phyloP scores from a whole-genome alignment of 139 green algal genomes.

The Tetraselmis chui region DNA sequence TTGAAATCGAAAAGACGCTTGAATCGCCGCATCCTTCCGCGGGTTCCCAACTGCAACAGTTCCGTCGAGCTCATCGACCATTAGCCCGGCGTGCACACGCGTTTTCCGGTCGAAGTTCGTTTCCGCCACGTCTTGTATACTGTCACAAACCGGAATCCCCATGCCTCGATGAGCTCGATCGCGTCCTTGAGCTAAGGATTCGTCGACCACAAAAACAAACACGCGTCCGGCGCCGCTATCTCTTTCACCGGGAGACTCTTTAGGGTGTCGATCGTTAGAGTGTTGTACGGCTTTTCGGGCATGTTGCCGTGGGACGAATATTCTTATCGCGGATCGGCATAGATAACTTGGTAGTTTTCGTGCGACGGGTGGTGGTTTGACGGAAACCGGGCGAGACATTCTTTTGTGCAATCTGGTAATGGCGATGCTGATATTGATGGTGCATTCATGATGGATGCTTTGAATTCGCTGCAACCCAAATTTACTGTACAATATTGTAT shows the following conservation, averaged over 20 bases:
- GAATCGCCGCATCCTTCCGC: not conserved
- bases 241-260: not conserved
- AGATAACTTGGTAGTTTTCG: not conserved
- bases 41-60: not conserved
- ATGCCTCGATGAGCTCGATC: not conserved
- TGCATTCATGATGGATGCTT: no score
- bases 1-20: not conserved
- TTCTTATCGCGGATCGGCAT: not conserved
- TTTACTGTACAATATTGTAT: no score
- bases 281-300: not conserved
- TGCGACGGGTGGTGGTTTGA: no score
- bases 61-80: not conserved
- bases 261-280: not conserved
- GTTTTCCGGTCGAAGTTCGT: not conserved
- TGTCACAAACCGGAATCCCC: not conserved
- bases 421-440: no score
- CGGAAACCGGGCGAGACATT: no score
- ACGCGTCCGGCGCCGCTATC: not conserved
- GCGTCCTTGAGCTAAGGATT: not conserved
- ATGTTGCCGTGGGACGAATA: not conserved
- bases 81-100: not conserved
- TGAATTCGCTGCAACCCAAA: no score
- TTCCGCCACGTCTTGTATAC: not conserved
- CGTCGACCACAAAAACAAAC: not conserved
- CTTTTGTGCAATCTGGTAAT: no score